Percentiles rank a stretch among this genome's conserved stretches.
Evolutionary conservation across 306 rosid species (phyloP).

Genomic region (Fagus crenata): DNA sequence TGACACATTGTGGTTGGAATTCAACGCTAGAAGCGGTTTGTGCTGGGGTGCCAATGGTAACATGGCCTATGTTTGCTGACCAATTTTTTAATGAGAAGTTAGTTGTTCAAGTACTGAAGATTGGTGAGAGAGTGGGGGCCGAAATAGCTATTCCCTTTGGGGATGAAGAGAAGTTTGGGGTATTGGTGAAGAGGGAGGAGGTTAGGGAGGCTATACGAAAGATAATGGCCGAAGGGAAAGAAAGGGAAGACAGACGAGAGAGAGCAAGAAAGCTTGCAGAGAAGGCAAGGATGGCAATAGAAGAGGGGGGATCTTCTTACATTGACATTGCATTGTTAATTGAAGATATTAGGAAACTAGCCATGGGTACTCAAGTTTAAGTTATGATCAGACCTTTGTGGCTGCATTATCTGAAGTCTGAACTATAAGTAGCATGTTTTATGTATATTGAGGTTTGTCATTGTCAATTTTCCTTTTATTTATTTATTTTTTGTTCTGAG

Average conservation of each 20-base stretch:
- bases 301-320: slow-evolving; percentile 38
- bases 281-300: slow-evolving; percentile 30
- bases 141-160: neutral
- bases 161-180: slow-evolving; percentile 2
- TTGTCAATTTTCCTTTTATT: neutral
- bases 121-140: slow-evolving; percentile 26
- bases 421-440: neutral
- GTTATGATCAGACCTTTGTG: neutral
- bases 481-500: no score
- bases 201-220: slow-evolving; percentile 17
- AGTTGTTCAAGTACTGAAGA: slow-evolving; percentile 25
- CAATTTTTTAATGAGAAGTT: slow-evolving; percentile 50
- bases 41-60: slow-evolving; percentile 53
- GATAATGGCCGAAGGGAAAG: slow-evolving; percentile 30
- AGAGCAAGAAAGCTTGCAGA: slow-evolving; percentile 33
- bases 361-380: neutral
- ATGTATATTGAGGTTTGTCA: no score
- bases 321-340: slow-evolving; percentile 15
- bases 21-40: slow-evolving; percentile 54
- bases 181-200: slow-evolving; percentile 23
- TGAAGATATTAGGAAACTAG: slow-evolving; percentile 17
- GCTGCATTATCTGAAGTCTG: no score
- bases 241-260: slow-evolving; percentile 29
- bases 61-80: slow-evolving; percentile 63
- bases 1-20: slow-evolving; percentile 81